A percentile compares a stretch with the other conserved stretches of the same genome.
Conservation (phyloP, 2,329 filamentous ascomycete genomes). For the Ceratocystis variospora region DNA sequence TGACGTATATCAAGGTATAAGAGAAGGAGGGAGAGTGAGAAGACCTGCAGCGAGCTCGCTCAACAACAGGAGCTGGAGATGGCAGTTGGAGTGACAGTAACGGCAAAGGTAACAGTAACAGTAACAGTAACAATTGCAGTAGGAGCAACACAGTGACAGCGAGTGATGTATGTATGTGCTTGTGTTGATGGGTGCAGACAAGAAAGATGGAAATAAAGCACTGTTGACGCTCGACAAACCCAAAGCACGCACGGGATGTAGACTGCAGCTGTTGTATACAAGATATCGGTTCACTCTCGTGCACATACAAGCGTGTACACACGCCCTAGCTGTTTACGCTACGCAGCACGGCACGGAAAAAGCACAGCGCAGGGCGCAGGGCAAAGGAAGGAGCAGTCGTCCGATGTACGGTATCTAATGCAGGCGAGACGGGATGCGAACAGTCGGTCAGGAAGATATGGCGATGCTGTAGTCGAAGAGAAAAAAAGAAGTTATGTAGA, state of each 20-base stretch:
- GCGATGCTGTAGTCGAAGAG: background rate
- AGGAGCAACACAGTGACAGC: background rate
- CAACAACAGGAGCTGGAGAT: slow-evolving; percentile 3
- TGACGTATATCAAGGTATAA: background rate
- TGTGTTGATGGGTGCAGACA: background rate
- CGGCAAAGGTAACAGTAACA: background rate
- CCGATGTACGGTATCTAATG: background rate
- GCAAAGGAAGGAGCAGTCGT: slow-evolving; percentile 4
- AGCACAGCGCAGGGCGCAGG: background rate
- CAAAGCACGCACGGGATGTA: background rate
- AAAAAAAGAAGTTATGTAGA: background rate
- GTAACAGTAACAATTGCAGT: background rate
- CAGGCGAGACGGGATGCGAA: background rate
- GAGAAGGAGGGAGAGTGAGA: background rate
- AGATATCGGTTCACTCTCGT: background rate
- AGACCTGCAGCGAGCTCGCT: background rate
- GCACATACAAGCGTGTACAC: background rate
- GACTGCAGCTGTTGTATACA: background rate
- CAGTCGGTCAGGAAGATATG: background rate
- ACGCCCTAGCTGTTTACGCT: background rate
- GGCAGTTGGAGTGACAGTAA: slow-evolving; percentile 5
- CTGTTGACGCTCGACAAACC: background rate
- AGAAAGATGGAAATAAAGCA: background rate
- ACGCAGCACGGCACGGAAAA: background rate
- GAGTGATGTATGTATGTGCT: background rate